Percentiles rank a stretch among this genome's conserved stretches.
Conservation (phyloP, 345 rosid species). For the Eucalyptus sp. region DNA sequence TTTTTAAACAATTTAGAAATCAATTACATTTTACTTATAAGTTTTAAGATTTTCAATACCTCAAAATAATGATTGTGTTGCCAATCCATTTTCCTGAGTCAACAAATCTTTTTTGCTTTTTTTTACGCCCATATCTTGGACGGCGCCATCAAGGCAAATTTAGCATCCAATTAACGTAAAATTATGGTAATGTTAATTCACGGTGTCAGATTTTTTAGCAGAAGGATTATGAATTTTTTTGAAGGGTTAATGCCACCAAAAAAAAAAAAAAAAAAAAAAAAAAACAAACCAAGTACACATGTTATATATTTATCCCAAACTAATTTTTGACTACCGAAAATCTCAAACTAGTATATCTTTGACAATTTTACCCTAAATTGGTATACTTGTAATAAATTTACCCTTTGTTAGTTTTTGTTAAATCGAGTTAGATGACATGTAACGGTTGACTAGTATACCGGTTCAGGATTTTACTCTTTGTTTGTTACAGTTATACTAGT, state of each 20-base stretch:
- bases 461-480: rapidly evolving
- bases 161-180: not conserved
- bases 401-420: rapidly evolving
- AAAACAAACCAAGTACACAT: too few relatives aligned
- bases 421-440: too few relatives aligned
- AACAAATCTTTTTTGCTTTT: not conserved
- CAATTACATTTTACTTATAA: too few relatives aligned
- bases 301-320: rapidly evolving
- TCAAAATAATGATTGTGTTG: not conserved
- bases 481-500: too few relatives aligned
- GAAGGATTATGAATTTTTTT: not conserved
- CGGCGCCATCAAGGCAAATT: not conserved
- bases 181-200: not conserved
- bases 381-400: too few relatives aligned
- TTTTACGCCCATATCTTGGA: not conserved
- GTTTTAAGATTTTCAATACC: too few relatives aligned
- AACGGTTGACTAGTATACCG: rapidly evolving
- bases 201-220: rapidly evolving
- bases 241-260: not conserved
- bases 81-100: not conserved
- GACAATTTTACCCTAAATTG: too few relatives aligned
- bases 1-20: too few relatives aligned
- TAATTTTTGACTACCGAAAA: too few relatives aligned
- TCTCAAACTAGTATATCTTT: too few relatives aligned
- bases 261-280: too few relatives aligned